phyloP scores from a whole-genome alignment of 2,329 filamentous ascomycete species.

The Diaporthe longicolla region DNA sequence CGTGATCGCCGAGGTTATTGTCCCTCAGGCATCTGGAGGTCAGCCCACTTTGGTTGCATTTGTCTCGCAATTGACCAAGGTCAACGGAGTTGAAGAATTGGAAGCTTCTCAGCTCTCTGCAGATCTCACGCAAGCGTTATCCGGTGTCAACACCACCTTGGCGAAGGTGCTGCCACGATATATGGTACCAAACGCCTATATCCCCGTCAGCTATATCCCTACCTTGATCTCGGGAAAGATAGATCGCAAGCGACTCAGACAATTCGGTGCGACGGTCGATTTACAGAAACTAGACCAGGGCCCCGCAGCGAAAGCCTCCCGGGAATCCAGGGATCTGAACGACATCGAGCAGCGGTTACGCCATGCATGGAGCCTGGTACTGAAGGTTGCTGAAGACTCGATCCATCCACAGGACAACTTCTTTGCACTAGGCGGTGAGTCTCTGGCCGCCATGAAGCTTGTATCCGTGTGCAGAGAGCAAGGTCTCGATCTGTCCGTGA shows the following conservation, averaged over 20 bases:
- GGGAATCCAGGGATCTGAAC: constrained; percentile 47
- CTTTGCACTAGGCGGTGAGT: constrained; percentile 62
- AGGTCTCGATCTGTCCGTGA: constrained; percentile 52
- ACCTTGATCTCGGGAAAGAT: constrained; percentile 61
- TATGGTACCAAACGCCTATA: constrained; percentile 59
- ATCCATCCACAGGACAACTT: constrained; percentile 58
- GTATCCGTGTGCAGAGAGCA: constrained; percentile 54
- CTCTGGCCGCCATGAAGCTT: constrained; percentile 60
- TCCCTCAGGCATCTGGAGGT: constrained; percentile 40
- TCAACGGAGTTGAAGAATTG: constrained; percentile 44
- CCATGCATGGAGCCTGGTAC: constrained; percentile 51
- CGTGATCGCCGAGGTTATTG: constrained; percentile 64
- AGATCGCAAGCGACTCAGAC: constrained; percentile 56
- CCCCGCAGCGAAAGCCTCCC: neutral
- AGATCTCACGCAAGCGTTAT: constrained; percentile 44
- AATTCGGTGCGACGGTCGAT: constrained; percentile 50
- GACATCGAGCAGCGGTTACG: constrained; percentile 52
- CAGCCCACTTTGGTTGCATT: constrained; percentile 52
- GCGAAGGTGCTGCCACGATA: constrained; percentile 45
- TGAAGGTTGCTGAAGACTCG: constrained; percentile 46
- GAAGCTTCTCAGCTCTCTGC: constrained; percentile 32
- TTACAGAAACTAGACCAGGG: constrained; percentile 38
- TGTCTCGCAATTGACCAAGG: constrained; percentile 45
- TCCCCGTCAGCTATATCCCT: constrained; percentile 59
- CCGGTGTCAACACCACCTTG: constrained; percentile 40